Percentiles rank a stretch among this genome's conserved stretches.
Conservation (phyloP, 148 eudicot genomes). For the Chenopodium formosanum region DNA sequence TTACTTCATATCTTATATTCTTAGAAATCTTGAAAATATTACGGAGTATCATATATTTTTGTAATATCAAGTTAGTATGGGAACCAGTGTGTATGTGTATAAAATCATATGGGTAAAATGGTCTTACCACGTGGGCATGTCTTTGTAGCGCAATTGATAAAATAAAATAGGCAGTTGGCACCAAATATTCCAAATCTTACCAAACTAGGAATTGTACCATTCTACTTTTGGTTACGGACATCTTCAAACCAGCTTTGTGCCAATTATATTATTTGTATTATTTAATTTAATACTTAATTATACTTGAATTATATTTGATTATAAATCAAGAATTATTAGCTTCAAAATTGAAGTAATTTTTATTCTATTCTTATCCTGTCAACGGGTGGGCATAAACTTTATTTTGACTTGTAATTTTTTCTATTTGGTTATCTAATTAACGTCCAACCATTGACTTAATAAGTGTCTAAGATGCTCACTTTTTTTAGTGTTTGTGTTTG, state of each 20-base stretch:
- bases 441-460: slow-evolving; percentile 8
- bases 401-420: neutral
- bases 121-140: slow-evolving; percentile 21
- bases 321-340: neutral
- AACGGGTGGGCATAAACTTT: slow-evolving; percentile 10
- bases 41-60: too few species aligned
- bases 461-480: slow-evolving; percentile 7
- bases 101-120: slow-evolving; percentile 1
- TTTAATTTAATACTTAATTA: too few species aligned
- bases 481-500: neutral
- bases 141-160: neutral
- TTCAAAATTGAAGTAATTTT: neutral
- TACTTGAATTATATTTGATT: neutral
- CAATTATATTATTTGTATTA: too few species aligned
- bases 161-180: neutral
- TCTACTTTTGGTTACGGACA: slow-evolving; percentile 16
- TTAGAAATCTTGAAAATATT: too few species aligned
- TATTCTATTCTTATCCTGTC: slow-evolving; percentile 28
- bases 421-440: neutral
- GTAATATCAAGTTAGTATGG: neutral
- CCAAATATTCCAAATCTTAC: slow-evolving; percentile 21
- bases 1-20: too few species aligned
- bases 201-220: slow-evolving; percentile 11
- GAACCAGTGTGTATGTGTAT: neutral
- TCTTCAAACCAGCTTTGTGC: too few species aligned